These are phyloP conservation scores for Clavariopsis aquatica DNA, from an alignment of 495 filamentous ascomycete species.

Conservation along the genomic window DNA sequence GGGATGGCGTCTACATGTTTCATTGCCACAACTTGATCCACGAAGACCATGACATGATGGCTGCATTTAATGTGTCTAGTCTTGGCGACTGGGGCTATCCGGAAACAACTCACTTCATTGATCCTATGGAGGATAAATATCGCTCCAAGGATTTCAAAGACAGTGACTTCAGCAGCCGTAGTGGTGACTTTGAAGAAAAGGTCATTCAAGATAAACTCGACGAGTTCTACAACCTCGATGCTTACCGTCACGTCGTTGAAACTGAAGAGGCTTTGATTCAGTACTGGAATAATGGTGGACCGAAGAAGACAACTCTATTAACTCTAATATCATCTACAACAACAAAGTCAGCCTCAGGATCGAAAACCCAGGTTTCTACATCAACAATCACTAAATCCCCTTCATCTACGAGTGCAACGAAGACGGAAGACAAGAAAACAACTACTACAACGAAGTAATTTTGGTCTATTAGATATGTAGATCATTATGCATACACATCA, in stretches of 20 bases:
- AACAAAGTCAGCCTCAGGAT: background rate
- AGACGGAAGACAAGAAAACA: background rate
- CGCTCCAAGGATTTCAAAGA: constrained; percentile 30
- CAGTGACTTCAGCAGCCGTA: constrained; percentile 12
- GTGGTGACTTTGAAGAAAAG: constrained; percentile 27
- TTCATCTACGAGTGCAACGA: background rate
- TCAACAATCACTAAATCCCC: constrained; percentile 1
- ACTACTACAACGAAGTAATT: constrained; percentile 6
- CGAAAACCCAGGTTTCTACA: background rate
- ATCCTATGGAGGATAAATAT: constrained; percentile 45
- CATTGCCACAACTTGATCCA: constrained; percentile 61
- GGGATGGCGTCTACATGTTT: constrained; percentile 57
- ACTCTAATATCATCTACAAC: background rate
- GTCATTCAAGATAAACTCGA: constrained; percentile 22
- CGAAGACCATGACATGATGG: constrained; percentile 65
- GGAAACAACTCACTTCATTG: constrained; percentile 47
- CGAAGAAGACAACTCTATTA: constrained; percentile 5
- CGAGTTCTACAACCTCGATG: constrained; percentile 25
- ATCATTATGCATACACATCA: no score
- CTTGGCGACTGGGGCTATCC: constrained; percentile 52
- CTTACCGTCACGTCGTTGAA: constrained; percentile 24
- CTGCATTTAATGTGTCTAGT: constrained; percentile 58
- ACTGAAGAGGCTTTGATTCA: constrained; percentile 18
- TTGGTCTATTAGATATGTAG: background rate
- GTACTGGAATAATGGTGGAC: constrained; percentile 27